Evolutionary conservation across 768 basidiomycete genomes (phyloP), one percentile per base, ranked within the genome.

Genomic region (Mrakia hoshinonis): DNA sequence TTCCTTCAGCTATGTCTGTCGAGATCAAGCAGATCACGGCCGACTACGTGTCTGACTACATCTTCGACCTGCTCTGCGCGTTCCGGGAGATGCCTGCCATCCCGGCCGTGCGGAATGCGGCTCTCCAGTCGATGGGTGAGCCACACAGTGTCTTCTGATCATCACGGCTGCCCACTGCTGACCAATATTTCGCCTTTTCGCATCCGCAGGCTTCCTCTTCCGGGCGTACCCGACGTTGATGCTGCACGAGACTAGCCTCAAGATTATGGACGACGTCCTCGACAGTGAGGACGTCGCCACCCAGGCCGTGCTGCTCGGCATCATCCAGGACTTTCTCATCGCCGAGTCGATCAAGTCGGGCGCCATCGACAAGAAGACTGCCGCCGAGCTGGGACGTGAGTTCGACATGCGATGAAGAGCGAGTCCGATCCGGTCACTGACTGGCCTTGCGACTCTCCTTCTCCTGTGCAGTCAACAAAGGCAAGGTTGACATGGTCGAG

Each of bases 191-290:
- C 29, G 55, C 13, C 43, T 60, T 47, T 1, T 26, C 1, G 46
- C 26, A n/a, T 51, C 2, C 51, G 24, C 58, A 92, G 92, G 95
- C 13, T 96, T 90, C 79, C 80, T 99, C 6, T 98, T 92, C 81
- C 87, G 92, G 31, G 87, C 92, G 5, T 90, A 94, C 75, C 95
- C 96, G 2, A 88, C 88, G 0, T 80, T 98, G 70, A 93, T 99
- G 87, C 90, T 90, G 0, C 80, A 88, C 74, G 87, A 89, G 4
- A 81, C 84, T 15, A 93, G 93, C 0, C 85, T 89, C 0, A 81
- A 79, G 26, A 88, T 97, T 76, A 95, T 98, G 91, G 92, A 96
- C 77, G 84, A 84, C 2, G 90, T 95, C 49, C 96, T 99, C 77
- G 79, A 83, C 0, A 88, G 90, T 0, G 76, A 84, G 0, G 87